Conservation (phyloP, 1,284 basidiomycete species). For the Moniliophthora roreri region DNA sequence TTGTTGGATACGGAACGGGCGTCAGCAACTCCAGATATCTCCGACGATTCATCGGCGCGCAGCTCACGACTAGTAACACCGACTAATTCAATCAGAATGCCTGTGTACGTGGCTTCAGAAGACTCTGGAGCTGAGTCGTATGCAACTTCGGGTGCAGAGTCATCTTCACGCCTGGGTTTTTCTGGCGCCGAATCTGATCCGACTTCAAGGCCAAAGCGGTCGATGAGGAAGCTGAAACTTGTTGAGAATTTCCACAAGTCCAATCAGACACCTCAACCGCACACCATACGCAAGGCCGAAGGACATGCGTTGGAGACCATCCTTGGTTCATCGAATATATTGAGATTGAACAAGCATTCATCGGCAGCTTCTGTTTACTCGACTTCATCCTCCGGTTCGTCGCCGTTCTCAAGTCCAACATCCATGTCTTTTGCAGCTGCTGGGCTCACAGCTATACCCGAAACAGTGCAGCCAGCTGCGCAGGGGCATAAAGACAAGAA, state of each 20-base stretch:
- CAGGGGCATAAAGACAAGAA: not conserved
- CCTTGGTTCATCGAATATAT: not conserved
- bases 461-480: constrained; percentile 19
- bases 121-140: constrained; percentile 43
- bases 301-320: not conserved
- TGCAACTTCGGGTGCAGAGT: constrained; percentile 38
- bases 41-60: constrained; percentile 13
- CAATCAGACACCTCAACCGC: not conserved
- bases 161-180: constrained; percentile 29
- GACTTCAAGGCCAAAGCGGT: constrained; percentile 6
- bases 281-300: constrained; percentile 6
- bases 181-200: constrained; percentile 33
- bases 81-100: constrained; percentile 10
- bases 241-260: constrained; percentile 12
- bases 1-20: not conserved
- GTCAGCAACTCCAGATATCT: not conserved
- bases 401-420: constrained; percentile 37
- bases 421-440: constrained; percentile 20
- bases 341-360: not conserved
- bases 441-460: constrained; percentile 43
- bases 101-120: constrained; percentile 22
- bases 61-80: constrained; percentile 6
- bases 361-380: constrained; percentile 16
- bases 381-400: constrained; percentile 28
- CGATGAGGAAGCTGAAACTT: constrained; percentile 13